phyloP scores from a whole-genome alignment of 1,284 basidiomycete species.

The Bjerkandera adusta region DNA sequence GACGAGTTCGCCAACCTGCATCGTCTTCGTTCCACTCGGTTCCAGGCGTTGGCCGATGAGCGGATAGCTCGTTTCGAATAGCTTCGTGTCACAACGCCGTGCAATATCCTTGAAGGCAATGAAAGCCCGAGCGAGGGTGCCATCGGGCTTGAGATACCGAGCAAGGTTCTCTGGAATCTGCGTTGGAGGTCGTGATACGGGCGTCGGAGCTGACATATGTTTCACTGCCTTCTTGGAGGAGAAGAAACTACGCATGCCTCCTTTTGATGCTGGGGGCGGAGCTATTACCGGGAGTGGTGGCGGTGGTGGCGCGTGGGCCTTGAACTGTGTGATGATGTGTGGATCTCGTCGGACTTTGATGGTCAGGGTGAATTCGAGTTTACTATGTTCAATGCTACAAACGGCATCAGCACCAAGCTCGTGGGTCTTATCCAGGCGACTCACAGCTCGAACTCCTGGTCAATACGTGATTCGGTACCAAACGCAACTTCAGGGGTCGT shows the following conservation, averaged over 20 bases:
- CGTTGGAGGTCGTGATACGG: conserved; percentile 35
- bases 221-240: conserved; percentile 68
- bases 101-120: conserved; percentile 86
- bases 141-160: conserved; percentile 78
- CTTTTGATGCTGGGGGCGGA: conserved; percentile 46
- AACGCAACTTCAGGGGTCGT: conserved; percentile 83
- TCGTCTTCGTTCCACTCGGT: conserved; percentile 54
- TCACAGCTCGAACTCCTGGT: conserved; percentile 93
- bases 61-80: conserved; percentile 84
- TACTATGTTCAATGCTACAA: conserved; percentile 78
- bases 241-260: conserved; percentile 76
- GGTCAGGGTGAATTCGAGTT: conserved; percentile 87
- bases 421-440: conserved; percentile 29
- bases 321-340: conserved; percentile 75
- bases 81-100: conserved; percentile 73
- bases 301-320: conserved; percentile 52
- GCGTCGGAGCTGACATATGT: conserved; percentile 27
- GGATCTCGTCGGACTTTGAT: conserved; percentile 82
- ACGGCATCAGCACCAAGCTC: conserved; percentile 2
- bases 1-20: conserved; percentile 77
- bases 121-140: conserved; percentile 78
- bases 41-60: conserved; percentile 79
- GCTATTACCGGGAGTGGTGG: conserved; percentile 32
- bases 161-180: conserved; percentile 70
- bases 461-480: conserved; percentile 64